Percentiles rank a stretch among this genome's conserved stretches.
Evolutionary conservation across 345 rosid genomes (phyloP).

Genomic region (Linum trigynum): DNA sequence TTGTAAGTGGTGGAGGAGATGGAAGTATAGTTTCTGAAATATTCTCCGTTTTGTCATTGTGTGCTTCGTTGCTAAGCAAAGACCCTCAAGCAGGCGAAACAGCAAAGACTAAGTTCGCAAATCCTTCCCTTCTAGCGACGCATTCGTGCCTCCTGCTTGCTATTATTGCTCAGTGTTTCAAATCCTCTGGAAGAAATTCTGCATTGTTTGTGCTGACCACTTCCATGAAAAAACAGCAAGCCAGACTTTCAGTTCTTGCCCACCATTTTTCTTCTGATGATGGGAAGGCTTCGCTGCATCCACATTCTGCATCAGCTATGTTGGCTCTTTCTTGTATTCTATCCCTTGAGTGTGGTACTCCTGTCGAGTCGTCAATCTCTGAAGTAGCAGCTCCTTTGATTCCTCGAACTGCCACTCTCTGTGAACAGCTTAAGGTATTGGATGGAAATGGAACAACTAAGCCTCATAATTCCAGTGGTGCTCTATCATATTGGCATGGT

Average conservation of each 20-base stretch:
- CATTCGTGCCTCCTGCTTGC: conserved; percentile 68
- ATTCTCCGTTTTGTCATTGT: conserved; percentile 53
- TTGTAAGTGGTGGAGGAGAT: conserved; percentile 91
- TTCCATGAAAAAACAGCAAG: conserved; percentile 69
- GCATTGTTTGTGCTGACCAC: conserved; percentile 80
- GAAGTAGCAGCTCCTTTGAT: conserved; percentile 79
- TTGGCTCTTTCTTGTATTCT: conserved; percentile 86
- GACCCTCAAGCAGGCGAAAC: conserved; percentile 53
- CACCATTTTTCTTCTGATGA: conserved; percentile 59
- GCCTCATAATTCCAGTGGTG: conserved; percentile 18
- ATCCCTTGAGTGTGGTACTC: conserved; percentile 71
- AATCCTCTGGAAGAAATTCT: conserved; percentile 73
- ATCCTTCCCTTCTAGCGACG: conserved; percentile 41
- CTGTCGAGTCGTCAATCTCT: conserved; percentile 63
- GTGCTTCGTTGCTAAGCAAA: conserved; percentile 42
- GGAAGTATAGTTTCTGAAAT: conserved; percentile 82
- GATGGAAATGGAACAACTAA: conserved; percentile 29
- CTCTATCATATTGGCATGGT: conserved; percentile 80
- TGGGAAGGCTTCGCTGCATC: conserved; percentile 45
- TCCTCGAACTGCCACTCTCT: conserved; percentile 74
- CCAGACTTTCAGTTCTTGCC: conserved; percentile 73
- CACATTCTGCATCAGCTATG: conserved; percentile 82
- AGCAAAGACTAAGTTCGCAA: conserved; percentile 46
- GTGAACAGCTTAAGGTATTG: conserved; percentile 57
- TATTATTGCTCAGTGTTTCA: conserved; percentile 75